Evolutionary conservation across 768 basidiomycete genomes (phyloP), one percentile per base, ranked within the genome.

Genomic region (Coprinopsis marcescibilis): DNA sequence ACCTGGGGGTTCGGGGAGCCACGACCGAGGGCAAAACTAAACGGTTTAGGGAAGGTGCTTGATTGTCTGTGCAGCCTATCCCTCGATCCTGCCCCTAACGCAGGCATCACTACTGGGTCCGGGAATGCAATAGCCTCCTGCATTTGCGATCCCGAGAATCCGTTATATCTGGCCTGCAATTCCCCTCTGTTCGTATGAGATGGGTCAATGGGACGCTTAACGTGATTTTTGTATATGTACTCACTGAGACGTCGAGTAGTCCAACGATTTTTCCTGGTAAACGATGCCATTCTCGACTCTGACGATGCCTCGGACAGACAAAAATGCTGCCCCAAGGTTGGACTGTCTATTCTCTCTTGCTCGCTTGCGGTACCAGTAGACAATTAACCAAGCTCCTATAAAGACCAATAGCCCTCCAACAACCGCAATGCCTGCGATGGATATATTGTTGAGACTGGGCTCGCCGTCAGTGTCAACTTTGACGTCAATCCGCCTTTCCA

Each of bases 391-490:
- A 21, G 66, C 10, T 35, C 48, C 54, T 32, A 78, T 49, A 32
- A 57, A 64, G 23, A 75, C 42, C 19, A 69, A 46, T 33, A 76
- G 59, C 23, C 67, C 61, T 15, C 64, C 72, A 21, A 68, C 75
- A 4, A 80, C 56, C 17, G 69, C 63, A 54, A 83, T 71, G 4
- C 77, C 82, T 44, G 63, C 75, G 39, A 82, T 72, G 53, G 72
- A 68, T 17, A 69, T 58, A 4, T 71, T 40, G 29, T 42, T 44
- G 6, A 52, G 14, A n/a, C 46, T 43, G 17, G 32, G 19, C 33
- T 34, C 15, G 17, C 36, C 44, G 34, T 35, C 51, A 23, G 33
- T 27, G 7, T n/a, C n/a, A n/a, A n/a, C n/a, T n/a, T n/a, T n/a
- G n/a, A n/a, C n/a, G n/a, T n/a, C n/a, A n/a, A n/a, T n/a, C n/a